phyloP scores from a whole-genome alignment of 192 early-diverging fungal genomes.

The Endogone sp. region DNA sequence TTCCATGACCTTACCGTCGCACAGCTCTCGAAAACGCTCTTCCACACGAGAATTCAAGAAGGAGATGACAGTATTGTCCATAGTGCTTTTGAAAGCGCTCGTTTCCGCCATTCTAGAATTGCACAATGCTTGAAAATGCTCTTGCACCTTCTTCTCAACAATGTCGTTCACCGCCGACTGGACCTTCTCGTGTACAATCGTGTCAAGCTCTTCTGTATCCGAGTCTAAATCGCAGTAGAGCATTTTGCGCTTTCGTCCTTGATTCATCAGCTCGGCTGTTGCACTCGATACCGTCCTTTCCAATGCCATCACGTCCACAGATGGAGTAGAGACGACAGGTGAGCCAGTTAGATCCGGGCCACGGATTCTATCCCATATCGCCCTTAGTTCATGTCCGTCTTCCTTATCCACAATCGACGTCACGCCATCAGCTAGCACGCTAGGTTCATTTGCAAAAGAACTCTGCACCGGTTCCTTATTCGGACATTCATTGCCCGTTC shows the following conservation, averaged over 20 bases:
- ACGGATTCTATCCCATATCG: not conserved
- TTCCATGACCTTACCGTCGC: too few relatives aligned
- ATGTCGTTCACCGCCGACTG: constrained; percentile 4
- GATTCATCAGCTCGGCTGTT: constrained; percentile 3
- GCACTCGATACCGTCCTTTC: constrained; percentile 17
- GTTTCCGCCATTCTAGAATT: too few relatives aligned
- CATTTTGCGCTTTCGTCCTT: not conserved
- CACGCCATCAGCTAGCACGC: too few relatives aligned
- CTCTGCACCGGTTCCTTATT: not conserved
- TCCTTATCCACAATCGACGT: too few relatives aligned
- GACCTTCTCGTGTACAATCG: not conserved
- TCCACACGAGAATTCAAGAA: not conserved
- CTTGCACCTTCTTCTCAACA: not conserved
- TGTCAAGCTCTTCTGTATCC: not conserved
- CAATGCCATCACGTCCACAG: not conserved
- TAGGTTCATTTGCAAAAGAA: too few relatives aligned
- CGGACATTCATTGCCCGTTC: not conserved
- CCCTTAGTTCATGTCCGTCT: too few relatives aligned
- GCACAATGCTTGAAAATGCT: too few relatives aligned
- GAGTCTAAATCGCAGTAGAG: too few relatives aligned
- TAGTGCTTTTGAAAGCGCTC: too few relatives aligned
- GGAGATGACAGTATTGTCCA: too few relatives aligned
- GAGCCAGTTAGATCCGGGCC: not conserved
- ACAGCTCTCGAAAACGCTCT: too few relatives aligned
- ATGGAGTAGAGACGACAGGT: not conserved